Evolutionary conservation across 192 early-diverging fungal genomes (phyloP), one percentile per base, ranked within the genome.

Genomic region (Mortierella alpina): DNA sequence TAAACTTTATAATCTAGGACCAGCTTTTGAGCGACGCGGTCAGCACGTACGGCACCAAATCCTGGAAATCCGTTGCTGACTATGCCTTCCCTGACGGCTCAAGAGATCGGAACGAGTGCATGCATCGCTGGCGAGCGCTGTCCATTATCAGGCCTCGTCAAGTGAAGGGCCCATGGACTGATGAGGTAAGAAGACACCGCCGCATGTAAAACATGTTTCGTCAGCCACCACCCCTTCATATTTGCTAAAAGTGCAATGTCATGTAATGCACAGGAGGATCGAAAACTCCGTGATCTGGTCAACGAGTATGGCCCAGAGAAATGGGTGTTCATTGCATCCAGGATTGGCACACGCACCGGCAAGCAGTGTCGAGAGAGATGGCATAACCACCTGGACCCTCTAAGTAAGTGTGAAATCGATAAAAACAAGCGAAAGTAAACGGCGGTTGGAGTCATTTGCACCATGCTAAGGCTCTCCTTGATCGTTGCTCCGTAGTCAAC

Each of bases 271-370:
- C 58, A 80, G 76, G 76, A 80, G 63, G 76, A 80, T 42, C 49
- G 76, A 7, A 72, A 68, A 17, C 69, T 80, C 41, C 46, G 69
- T 7, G 76, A 80, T 18, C 53, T 80, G 6, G 70, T 80, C 8
- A 67, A 72, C 48, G 70, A 72, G 65, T 80, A 80, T 39, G 76
- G 76, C 23, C 76, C 76, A 57, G 76, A 80, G 41, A 80, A 80
- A 42, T 80, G 76, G 76, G 76, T 80, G 6, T 80, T 80, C 45
- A 80, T 80, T 44, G 76, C 76, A 5, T 80, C 76, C n/a, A 65
- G 65, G 51, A 80, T 80, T 17, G 76, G 69, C 18, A 72, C 76
- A 0, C 76, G 76, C 14, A 80, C 76, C 18, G 76, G 76, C 59
- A 80, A 80, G 46, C 76, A 80, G 50, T 80, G 76, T 15, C 69